These are phyloP conservation scores for Incumbomyces lentus DNA, from an alignment of 2,329 filamentous ascomycete species.

Conservation along the genomic window DNA sequence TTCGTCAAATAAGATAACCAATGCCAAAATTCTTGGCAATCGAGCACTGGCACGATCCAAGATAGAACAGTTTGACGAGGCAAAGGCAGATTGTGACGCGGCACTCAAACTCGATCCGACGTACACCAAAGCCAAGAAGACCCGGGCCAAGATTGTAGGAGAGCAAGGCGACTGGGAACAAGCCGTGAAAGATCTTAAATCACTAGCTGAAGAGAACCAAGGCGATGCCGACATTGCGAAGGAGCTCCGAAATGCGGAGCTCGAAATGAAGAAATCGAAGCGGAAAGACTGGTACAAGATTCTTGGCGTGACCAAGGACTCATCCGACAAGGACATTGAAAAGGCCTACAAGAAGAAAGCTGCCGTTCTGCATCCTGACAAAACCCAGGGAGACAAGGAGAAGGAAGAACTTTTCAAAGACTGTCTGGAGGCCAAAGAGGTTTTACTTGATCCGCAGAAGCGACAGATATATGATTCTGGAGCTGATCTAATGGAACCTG, in stretches of 20 bases:
- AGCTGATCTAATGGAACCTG: constrained; percentile 77
- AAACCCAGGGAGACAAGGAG: constrained; percentile 77
- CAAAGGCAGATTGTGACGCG: constrained; percentile 75
- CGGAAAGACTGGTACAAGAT: constrained; percentile 99
- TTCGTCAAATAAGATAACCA: constrained; percentile 78
- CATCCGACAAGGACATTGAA: constrained; percentile 77
- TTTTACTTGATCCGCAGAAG: constrained; percentile 88
- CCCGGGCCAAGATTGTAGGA: constrained; percentile 81
- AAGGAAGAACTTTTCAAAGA: constrained; percentile 96
- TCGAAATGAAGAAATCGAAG: constrained; percentile 95
- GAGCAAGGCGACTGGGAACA: constrained; percentile 86
- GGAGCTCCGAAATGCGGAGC: constrained; percentile 80
- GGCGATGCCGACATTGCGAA: constrained; percentile 68
- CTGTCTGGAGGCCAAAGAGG: constrained; percentile 93
- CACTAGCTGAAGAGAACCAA: constrained; percentile 71
- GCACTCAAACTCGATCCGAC: constrained; percentile 72
- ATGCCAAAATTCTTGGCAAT: constrained; percentile 91
- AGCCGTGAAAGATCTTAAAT: constrained; percentile 79
- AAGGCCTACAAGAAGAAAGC: constrained; percentile 93
- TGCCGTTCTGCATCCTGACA: constrained; percentile 91
- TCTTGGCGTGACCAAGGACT: constrained; percentile 75
- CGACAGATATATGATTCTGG: constrained; percentile 84
- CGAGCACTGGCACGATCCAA: constrained; percentile 69
- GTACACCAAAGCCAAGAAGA: constrained; percentile 87
- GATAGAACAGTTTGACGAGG: constrained; percentile 72